Base-by-base conservation (phyloP, 73 alveolate genomes). In the Paramecium caudatum region DNA sequence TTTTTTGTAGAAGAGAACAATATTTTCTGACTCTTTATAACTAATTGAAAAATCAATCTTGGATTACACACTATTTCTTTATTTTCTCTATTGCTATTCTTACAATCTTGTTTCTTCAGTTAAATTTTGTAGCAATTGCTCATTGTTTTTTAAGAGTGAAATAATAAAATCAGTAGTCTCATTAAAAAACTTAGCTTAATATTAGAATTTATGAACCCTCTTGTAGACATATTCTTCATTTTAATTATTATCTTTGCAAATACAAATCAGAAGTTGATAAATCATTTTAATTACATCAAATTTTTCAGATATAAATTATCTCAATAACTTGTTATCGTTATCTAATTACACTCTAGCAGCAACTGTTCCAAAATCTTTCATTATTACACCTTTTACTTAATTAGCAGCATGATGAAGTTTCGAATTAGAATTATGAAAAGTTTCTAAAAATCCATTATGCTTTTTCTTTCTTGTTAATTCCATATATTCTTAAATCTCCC, bases 131-230 rank as follows among this genome's bases (percentile, higher is more conserved):
- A 86, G 39, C 16, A 86, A 30, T 1, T 47, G 36, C 65, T 86
- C 93, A 41, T 86, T 86, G 25, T 86, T 43, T 43, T 78, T 62
- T 8, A 86, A 41, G 12, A 86, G 34, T 1, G 93, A 61, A 19
- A 86, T 86, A 4, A 86, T 78, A 33, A 86, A 86, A 63, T 86
- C 93, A 1, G 93, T 78, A 25, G 93, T 78, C 25, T 86, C 93
- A 13, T 86, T 63, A 23, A 86, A 62, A 86, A 62, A 86, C n/a
- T 70, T 78, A 4, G 93, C 93, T n/a, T 86, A 78, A 63, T 86
- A 62, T 25, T 86, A 62, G 34, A 86, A 86, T 62, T 39, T 62
- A 1, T 34, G 69, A 37, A 86, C 78, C 46, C 68, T 86, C n/a
- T 65, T 25, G 30, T 86, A 86, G 6, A 86, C 85, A 23, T 41